Conservation (phyloP, 306 rosid genomes). For the Corylus avellana region DNA sequence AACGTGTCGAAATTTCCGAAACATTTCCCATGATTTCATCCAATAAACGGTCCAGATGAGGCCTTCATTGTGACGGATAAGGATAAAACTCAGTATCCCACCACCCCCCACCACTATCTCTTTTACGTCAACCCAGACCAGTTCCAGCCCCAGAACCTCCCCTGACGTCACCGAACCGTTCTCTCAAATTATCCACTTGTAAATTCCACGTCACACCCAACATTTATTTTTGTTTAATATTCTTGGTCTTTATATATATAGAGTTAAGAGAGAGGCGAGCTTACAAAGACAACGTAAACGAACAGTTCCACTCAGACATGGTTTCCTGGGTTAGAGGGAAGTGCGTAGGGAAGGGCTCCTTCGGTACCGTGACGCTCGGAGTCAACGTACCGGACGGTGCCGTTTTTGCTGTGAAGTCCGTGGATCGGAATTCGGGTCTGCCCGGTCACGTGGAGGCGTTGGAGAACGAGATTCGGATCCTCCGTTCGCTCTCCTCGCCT, state of each 20-base stretch:
- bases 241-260: constrained; percentile 31
- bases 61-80: constrained; percentile 43
- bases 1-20: constrained; percentile 43
- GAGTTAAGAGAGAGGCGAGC: not conserved
- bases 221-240: not conserved
- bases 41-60: constrained; percentile 26
- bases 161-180: constrained; percentile 51
- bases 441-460: constrained; percentile 48
- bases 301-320: constrained; percentile 8
- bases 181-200: constrained; percentile 43
- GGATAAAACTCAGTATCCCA: constrained; percentile 41
- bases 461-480: constrained; percentile 73
- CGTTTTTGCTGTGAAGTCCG: constrained; percentile 83
- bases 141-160: constrained; percentile 19
- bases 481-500: constrained; percentile 54
- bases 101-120: not conserved
- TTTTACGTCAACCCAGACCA: constrained; percentile 39
- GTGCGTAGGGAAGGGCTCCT: constrained; percentile 73
- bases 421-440: constrained; percentile 35
- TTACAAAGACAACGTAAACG: not conserved
- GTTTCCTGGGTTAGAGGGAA: constrained; percentile 76
- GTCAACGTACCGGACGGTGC: constrained; percentile 40
- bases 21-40: not conserved
- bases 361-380: constrained; percentile 65
- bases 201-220: constrained; percentile 47